These are phyloP conservation scores for Silene vulgaris DNA, from an alignment of 179 eudicot genomes.

Conservation along the genomic window DNA sequence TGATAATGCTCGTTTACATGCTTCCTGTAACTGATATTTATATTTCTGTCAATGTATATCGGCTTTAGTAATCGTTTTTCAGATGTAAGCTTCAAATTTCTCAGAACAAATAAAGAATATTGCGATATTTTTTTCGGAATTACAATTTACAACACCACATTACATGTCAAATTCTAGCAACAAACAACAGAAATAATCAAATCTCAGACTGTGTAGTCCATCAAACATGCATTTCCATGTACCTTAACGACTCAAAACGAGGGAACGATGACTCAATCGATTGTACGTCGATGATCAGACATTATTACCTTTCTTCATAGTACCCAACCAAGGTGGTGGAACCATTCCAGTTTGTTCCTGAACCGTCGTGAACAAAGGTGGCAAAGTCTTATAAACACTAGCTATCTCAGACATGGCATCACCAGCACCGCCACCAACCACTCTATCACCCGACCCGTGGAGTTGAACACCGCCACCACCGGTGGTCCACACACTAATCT, in stretches of 20 bases:
- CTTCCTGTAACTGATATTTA: too few species aligned
- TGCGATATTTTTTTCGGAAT: neutral
- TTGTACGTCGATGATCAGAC: neutral
- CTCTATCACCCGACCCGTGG: conserved; percentile 8
- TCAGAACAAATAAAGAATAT: neutral
- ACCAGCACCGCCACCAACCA: conserved; percentile 20
- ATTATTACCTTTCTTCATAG: neutral
- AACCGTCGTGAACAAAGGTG: conserved; percentile 36
- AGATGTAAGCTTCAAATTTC: too few species aligned
- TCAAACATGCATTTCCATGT: too few species aligned
- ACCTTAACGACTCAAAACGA: neutral
- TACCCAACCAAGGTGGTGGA: conserved; percentile 40
- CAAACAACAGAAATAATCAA: neutral
- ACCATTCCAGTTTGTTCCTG: conserved; percentile 40
- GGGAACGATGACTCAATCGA: neutral
- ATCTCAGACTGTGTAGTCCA: too few species aligned
- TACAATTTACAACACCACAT: neutral
- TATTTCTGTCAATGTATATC: too few species aligned
- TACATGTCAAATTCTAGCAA: neutral
- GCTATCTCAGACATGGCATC: conserved; percentile 32
- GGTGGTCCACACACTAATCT: conserved; percentile 36
- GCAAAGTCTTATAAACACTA: conserved; percentile 30
- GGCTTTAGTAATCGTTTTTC: too few species aligned
- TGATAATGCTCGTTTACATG: too few species aligned
- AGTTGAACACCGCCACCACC: conserved; percentile 18